phyloP scores from a whole-genome alignment of 176 grass and related monocot genomes.

The Otatea glauca region DNA sequence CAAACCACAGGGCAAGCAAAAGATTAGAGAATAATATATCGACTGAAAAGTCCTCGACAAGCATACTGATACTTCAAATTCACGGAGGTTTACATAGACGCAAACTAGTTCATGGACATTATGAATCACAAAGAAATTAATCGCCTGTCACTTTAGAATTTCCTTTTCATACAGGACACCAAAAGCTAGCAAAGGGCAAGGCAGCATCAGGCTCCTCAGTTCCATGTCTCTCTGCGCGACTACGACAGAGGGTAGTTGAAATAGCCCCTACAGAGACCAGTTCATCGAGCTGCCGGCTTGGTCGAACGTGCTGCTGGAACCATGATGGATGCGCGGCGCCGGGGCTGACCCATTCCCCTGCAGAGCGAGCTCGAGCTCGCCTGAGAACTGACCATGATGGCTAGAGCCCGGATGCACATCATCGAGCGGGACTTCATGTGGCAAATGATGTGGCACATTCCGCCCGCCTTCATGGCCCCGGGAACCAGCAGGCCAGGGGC shows the following conservation, averaged over 20 bases:
- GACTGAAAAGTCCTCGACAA: constrained; percentile 37
- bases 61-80: constrained; percentile 34
- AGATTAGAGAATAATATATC: constrained; percentile 23
- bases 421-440: constrained; percentile 56
- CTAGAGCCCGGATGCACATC: constrained; percentile 51
- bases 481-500: constrained; percentile 51
- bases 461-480: constrained; percentile 43
- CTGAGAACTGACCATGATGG: constrained; percentile 75
- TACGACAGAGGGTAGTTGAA: background rate
- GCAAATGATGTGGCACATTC: constrained; percentile 43
- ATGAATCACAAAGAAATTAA: constrained; percentile 17
- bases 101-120: constrained; percentile 45
- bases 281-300: constrained; percentile 54
- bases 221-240: constrained; percentile 31
- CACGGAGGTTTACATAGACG: constrained; percentile 42
- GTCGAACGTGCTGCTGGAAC: constrained; percentile 50
- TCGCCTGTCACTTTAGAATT: constrained; percentile 16
- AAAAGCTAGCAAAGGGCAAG: constrained; percentile 33
- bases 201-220: constrained; percentile 29
- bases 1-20: constrained; percentile 25
- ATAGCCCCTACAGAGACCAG: constrained; percentile 73
- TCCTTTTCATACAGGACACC: constrained; percentile 14
- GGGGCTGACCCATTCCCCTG: constrained; percentile 61
- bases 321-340: constrained; percentile 39
- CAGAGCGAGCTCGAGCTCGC: constrained; percentile 87